These are phyloP conservation scores for Petunia axillaris DNA, from an alignment of 257 asterid species.

Conservation along the genomic window DNA sequence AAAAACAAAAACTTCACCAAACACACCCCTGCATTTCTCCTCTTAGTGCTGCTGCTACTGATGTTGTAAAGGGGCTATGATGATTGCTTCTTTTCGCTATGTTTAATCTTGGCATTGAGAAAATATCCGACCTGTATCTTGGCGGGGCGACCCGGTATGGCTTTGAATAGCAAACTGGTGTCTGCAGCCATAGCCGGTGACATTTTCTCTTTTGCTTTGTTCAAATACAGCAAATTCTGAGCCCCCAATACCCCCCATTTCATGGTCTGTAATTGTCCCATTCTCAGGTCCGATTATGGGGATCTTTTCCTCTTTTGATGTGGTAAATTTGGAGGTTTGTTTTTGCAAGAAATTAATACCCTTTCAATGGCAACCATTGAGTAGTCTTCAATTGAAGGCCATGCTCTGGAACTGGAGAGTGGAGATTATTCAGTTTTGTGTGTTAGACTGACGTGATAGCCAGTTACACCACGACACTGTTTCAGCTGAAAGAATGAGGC, in stretches of 20 bases:
- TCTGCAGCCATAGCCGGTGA: conserved; percentile 38
- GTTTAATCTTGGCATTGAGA: neutral
- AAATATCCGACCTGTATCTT: neutral
- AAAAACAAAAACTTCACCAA: conserved; percentile 9
- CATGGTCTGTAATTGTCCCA: too few species aligned
- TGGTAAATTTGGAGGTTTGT: too few species aligned
- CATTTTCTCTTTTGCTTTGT: neutral
- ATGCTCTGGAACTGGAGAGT: too few species aligned
- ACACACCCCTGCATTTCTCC: neutral
- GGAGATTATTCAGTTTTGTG: too few species aligned
- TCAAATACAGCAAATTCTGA: neutral
- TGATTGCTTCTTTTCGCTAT: conserved; percentile 1
- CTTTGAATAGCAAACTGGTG: conserved; percentile 20
- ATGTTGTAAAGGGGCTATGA: conserved; percentile 7
- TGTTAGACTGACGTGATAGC: too few species aligned
- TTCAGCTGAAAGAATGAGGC: too few species aligned
- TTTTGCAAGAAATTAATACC: too few species aligned
- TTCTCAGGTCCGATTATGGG: neutral
- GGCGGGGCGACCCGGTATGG: neutral
- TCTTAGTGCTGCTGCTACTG: too few species aligned
- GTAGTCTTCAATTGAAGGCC: too few species aligned
- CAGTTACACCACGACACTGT: too few species aligned
- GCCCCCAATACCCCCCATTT: neutral
- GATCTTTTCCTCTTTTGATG: too few species aligned
- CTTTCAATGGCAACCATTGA: too few species aligned